These are phyloP conservation scores for Akanthomyces lecanii DNA, from an alignment of 2,329 filamentous ascomycete genomes.

Conservation along the genomic window DNA sequence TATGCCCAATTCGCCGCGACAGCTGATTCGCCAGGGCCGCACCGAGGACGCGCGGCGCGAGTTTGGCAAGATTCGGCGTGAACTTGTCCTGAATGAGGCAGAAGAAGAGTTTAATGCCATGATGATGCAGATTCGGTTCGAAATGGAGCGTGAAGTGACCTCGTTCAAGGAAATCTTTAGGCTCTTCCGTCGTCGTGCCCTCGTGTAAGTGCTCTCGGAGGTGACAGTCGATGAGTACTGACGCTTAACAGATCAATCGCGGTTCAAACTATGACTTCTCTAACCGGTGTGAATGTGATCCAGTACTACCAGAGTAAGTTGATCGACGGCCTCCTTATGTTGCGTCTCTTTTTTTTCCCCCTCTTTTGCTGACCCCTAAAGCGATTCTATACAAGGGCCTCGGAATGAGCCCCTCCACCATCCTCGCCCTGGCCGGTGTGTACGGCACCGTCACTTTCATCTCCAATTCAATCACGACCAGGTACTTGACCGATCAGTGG, in stretches of 20 bases:
- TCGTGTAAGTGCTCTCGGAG: constrained; percentile 37
- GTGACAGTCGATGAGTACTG: not conserved
- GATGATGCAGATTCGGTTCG: constrained; percentile 51
- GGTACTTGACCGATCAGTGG: constrained; percentile 53
- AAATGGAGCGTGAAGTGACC: constrained; percentile 52
- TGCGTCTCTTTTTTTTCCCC: not conserved
- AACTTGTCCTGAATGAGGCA: constrained; percentile 40
- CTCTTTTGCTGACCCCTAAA: not conserved
- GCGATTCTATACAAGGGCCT: constrained; percentile 51
- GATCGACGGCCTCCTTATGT: not conserved
- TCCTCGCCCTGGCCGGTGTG: constrained; percentile 50
- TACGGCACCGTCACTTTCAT: constrained; percentile 51
- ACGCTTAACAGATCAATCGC: constrained; percentile 38
- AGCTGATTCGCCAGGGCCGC: constrained; percentile 47
- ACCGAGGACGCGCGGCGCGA: constrained; percentile 44
- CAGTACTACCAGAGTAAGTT: constrained; percentile 38
- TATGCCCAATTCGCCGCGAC: constrained; percentile 22
- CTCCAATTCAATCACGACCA: constrained; percentile 47
- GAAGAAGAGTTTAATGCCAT: constrained; percentile 51
- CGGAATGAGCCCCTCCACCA: constrained; percentile 45
- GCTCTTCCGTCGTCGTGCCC: constrained; percentile 46
- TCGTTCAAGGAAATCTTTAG: constrained; percentile 48
- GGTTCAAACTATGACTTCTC: constrained; percentile 53
- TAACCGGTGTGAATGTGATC: constrained; percentile 56
- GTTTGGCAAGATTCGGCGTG: constrained; percentile 44